Percentiles rank a stretch among this genome's conserved stretches.
Evolutionary conservation across 257 asterid species (phyloP).

Genomic region (Capsicum pubescens): DNA sequence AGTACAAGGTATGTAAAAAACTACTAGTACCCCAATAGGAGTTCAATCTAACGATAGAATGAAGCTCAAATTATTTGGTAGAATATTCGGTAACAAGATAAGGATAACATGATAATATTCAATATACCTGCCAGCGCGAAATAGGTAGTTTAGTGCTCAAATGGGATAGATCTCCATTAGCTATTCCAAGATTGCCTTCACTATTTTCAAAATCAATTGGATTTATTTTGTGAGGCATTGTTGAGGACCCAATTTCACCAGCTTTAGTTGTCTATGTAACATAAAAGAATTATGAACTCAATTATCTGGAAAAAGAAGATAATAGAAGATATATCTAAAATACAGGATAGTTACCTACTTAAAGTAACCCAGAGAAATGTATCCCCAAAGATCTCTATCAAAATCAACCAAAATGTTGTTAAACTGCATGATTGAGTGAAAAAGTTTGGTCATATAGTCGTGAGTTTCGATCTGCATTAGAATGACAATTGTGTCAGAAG

Average conservation of each 20-base stretch:
- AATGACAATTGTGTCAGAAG: slow-evolving; percentile 5
- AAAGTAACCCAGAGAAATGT: slow-evolving; percentile 80
- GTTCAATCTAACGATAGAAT: background rate
- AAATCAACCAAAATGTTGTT: slow-evolving; percentile 82
- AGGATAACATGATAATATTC: background rate
- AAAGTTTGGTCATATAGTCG: slow-evolving; percentile 85
- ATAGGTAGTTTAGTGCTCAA: slow-evolving; percentile 77
- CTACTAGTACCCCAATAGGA: background rate
- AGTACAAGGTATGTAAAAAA: no score
- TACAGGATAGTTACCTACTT: slow-evolving; percentile 61
- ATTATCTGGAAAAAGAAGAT: background rate
- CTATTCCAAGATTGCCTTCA: slow-evolving; percentile 83
- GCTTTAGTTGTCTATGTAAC: slow-evolving; percentile 75
- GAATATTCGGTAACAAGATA: background rate
- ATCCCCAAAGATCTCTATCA: slow-evolving; percentile 84
- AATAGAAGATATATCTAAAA: background rate
- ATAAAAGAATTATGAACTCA: background rate
- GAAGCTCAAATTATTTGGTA: background rate
- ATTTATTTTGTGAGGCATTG: slow-evolving; percentile 96
- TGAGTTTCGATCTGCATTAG: slow-evolving; percentile 81
- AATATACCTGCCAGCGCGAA: slow-evolving; percentile 87
- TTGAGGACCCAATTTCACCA: slow-evolving; percentile 90
- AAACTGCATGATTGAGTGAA: slow-evolving; percentile 67
- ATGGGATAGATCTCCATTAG: slow-evolving; percentile 69
- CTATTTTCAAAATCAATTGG: slow-evolving; percentile 93